Evolutionary conservation across 2,329 filamentous ascomycete species (phyloP), one percentile per base, ranked within the genome.

Genomic region (Colletotrichum abscissum): DNA sequence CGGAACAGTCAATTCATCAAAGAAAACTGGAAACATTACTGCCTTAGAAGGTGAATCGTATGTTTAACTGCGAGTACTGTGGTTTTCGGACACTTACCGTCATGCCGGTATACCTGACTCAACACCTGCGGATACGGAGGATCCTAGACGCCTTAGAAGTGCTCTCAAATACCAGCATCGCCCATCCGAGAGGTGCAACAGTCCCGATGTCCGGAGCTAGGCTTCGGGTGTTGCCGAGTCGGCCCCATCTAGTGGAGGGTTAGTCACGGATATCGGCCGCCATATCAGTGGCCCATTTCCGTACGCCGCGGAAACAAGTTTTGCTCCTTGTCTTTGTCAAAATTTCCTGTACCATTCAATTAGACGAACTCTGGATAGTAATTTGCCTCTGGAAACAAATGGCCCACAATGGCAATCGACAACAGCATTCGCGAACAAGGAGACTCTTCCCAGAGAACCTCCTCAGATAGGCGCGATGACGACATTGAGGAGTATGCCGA

Each of bases 401-500:
- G 49, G 46, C 30, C 19, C 33, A 42, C 33, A 7, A 65, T 70
- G 70, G 65, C 28, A 22, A 30, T 11, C 66, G 14, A 55, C 59
- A 73, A 62, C 6, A 54, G 33, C n/a, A 52, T 30, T 26, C 54
- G 19, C 55, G 55, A 73, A 11, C 46, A 60, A 4, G 55, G 60
- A 22, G 67, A 57, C 19, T 65, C 60, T 24, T 62, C 70, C 16
- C 28, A 49, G 28, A 73, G 60, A 55, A 65, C 59, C 24, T 73
- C 60, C 30, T 64, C 55, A 26, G 35, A 70, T 24, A 67, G 33
- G 49, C 59, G 55, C 35, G 24, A 55, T 22, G 55, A 70, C 30
- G 70, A 64, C 22, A 56, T 70, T 28, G 60, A 73, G 19, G 66
- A 73, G 63, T 70, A 73, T 16, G 70, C 70, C 22, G 66, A 65